phyloP scores from a whole-genome alignment of 306 rosid genomes.

The Gynostemma pentaphyllum region DNA sequence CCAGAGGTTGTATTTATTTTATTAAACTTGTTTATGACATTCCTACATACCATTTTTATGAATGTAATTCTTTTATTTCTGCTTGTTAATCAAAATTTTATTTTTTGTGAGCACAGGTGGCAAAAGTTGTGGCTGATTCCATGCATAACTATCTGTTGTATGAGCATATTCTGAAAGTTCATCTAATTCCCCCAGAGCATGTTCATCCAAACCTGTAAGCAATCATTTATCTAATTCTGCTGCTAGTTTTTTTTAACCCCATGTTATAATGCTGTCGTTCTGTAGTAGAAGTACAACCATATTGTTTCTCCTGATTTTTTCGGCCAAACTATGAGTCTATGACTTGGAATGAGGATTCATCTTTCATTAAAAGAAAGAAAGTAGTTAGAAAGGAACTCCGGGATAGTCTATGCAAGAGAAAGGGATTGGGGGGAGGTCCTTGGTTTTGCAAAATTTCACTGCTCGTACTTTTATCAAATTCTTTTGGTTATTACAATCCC shows the following conservation, averaged over 20 bases:
- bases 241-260: background rate
- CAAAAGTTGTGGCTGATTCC: slow-evolving; percentile 73
- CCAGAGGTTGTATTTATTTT: slow-evolving; percentile 47
- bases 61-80: background rate
- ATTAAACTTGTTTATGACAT: too few species aligned
- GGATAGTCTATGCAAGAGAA: too few species aligned
- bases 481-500: too few species aligned
- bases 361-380: too few species aligned
- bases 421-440: too few species aligned
- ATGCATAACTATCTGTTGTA: slow-evolving; percentile 82
- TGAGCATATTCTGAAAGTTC: slow-evolving; percentile 70
- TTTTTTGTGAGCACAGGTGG: slow-evolving; percentile 45
- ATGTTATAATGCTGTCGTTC: too few species aligned
- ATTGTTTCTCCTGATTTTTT: background rate
- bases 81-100: background rate
- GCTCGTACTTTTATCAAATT: too few species aligned
- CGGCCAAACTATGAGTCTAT: background rate
- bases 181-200: slow-evolving; percentile 49
- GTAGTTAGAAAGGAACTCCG: too few species aligned
- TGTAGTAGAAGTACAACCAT: too few species aligned
- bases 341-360: background rate
- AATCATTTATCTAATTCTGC: background rate
- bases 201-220: slow-evolving; percentile 74
- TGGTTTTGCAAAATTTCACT: too few species aligned
- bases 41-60: background rate